Conservation (phyloP, 1,284 basidiomycete species). For the Heliocybe sulcata region DNA sequence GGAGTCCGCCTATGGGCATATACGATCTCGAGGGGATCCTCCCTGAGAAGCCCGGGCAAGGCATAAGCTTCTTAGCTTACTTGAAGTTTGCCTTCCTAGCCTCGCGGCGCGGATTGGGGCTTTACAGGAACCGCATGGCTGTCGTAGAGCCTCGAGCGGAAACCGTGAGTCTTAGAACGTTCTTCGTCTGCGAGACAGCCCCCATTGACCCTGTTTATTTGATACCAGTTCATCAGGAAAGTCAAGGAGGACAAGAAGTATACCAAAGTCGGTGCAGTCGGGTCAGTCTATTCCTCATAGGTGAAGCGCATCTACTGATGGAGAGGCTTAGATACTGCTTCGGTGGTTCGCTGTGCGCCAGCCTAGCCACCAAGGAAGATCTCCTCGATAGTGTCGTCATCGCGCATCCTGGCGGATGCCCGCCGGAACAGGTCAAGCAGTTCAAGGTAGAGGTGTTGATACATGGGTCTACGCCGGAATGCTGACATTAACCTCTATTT, state of each 20-base stretch:
- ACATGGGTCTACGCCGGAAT: neutral
- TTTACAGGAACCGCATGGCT: slow-evolving; percentile 31
- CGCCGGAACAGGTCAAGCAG: slow-evolving; percentile 28
- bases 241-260: slow-evolving; percentile 47
- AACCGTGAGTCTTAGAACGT: slow-evolving; percentile 17
- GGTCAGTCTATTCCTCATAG: too few relatives aligned
- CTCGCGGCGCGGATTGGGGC: slow-evolving; percentile 21
- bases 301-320: too few relatives aligned
- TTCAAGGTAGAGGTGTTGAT: slow-evolving; percentile 30
- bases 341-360: slow-evolving; percentile 39
- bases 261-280: slow-evolving; percentile 51
- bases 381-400: slow-evolving; percentile 44
- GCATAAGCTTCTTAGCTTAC: slow-evolving; percentile 23
- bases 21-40: slow-evolving; percentile 25
- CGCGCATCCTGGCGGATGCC: slow-evolving; percentile 44
- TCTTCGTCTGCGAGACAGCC: too few relatives aligned
- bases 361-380: slow-evolving; percentile 31
- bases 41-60: slow-evolving; percentile 33
- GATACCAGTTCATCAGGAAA: slow-evolving; percentile 36
- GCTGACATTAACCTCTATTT: neutral
- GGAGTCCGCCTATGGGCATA: slow-evolving; percentile 30
- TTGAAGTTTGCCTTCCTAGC: slow-evolving; percentile 23
- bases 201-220: neutral
- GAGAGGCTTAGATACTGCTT: slow-evolving; percentile 57
- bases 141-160: slow-evolving; percentile 29